phyloP scores from a whole-genome alignment of 208 protist genomes.

The Wallacemonas sp. region DNA sequence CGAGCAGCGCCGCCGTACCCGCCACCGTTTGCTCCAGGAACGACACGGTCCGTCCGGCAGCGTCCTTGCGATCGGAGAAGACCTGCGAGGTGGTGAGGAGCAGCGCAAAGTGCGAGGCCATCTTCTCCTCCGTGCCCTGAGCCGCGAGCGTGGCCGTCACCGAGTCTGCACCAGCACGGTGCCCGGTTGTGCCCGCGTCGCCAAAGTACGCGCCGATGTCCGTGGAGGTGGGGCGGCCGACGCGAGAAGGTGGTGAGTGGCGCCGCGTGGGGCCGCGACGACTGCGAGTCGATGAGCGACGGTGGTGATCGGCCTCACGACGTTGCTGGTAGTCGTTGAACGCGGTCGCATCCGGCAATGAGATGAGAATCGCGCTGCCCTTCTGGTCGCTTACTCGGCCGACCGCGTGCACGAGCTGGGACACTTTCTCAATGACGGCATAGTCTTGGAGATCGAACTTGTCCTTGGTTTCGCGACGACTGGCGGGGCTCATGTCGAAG shows the following conservation, averaged over 20 bases:
- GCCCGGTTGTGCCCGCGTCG: no score
- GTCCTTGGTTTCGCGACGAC: background rate
- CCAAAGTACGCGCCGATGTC: no score
- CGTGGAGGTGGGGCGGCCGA: no score
- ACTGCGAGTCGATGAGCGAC: background rate
- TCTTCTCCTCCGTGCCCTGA: background rate
- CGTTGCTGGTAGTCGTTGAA: conserved; percentile 2
- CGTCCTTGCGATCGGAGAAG: conserved; percentile 38
- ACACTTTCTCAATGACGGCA: conserved; percentile 71
- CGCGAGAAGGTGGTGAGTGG: no score
- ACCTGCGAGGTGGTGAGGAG: conserved; percentile 84
- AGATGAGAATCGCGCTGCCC: conserved; percentile 74
- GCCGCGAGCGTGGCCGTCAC: background rate
- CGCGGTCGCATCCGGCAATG: conserved; percentile 29
- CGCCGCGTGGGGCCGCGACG: background rate
- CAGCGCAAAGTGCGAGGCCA: conserved; percentile 33
- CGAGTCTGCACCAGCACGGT: no score
- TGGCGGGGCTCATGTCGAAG: background rate
- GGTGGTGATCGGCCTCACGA: background rate
- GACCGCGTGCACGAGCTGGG: conserved; percentile 77
- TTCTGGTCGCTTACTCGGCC: conserved; percentile 59
- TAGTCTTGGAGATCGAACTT: conserved; percentile 17
- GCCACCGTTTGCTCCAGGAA: conserved; percentile 83
- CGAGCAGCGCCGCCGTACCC: conserved; percentile 52
- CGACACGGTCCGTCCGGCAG: conserved; percentile 33